These are phyloP conservation scores for Syncephalis plumigaleata DNA, from an alignment of 371 early-diverging fungal genomes.

Conservation along the genomic window DNA sequence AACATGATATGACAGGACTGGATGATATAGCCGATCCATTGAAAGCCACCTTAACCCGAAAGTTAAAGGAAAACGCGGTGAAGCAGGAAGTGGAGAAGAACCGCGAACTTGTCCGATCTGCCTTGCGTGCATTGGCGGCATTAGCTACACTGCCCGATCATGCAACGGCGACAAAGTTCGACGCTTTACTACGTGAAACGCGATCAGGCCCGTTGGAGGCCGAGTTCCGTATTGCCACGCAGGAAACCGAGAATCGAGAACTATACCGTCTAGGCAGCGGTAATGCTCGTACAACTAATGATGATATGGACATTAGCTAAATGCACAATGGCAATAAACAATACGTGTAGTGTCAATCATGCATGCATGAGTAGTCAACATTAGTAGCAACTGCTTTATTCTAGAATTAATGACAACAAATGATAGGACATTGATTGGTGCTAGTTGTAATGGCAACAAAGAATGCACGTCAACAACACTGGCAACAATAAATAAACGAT, in stretches of 20 bases:
- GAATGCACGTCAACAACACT: no score
- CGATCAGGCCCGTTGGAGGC: slow-evolving; percentile 16
- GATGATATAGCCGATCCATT: slow-evolving; percentile 59
- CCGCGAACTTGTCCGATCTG: slow-evolving; percentile 56
- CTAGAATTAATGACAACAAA: no score
- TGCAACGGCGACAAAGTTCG: slow-evolving; percentile 16
- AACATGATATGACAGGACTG: slow-evolving; percentile 12
- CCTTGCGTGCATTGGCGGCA: slow-evolving; percentile 32
- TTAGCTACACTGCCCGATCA: slow-evolving; percentile 24
- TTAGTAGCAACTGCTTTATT: no score
- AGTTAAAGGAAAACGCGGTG: slow-evolving; percentile 66
- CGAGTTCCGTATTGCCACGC: not conserved
- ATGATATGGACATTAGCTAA: no score
- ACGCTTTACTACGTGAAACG: slow-evolving; percentile 16
- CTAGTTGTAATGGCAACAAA: no score
- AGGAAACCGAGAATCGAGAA: not conserved
- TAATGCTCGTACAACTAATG: no score
- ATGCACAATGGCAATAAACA: no score
- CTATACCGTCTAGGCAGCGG: no score
- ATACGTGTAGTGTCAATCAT: no score
- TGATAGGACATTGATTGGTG: no score
- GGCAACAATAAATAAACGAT: no score
- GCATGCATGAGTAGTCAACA: no score
- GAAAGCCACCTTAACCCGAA: slow-evolving; percentile 37
- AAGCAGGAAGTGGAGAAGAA: slow-evolving; percentile 85